Base-by-base conservation (phyloP, 2,329 filamentous ascomycete genomes). In the Neopestalotiopsis rosae region DNA sequence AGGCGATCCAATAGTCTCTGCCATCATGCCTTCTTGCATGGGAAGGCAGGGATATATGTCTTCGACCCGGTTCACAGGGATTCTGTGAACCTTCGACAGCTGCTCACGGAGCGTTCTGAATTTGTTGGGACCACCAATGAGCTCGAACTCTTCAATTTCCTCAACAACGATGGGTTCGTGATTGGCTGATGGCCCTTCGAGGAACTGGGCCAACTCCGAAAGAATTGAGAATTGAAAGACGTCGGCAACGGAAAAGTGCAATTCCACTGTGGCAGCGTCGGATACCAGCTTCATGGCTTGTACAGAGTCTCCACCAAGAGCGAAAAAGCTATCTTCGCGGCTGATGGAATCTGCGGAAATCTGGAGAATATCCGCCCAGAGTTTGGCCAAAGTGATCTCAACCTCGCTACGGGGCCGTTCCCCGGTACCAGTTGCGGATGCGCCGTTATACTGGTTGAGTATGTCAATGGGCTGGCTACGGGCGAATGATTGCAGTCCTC, bases 1-100 rank as follows among this genome's bases (percentile, higher is more conserved):
- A 12, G 61, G 66, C 2, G 61, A 59, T 5, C 52, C 34, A 20
- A 65, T 68, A 24, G 42, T 62, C 14, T 52, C 59, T 17, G 66
- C 66, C 45, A 68, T 64, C 34, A 68, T 52, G n/a, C 67, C 67
- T 49, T 65, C 67, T 40, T 67, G 66, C 30, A 59, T 49, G 7
- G 66, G 57, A 13, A 58, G 61, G n/a, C 66, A 67, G 20, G 66
- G 66, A 24, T 62, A 63, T 17, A 67, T 52, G 34, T 67, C 59
- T 40, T 67, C 58, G 59, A 67, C 61, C 13, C 66, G 59, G 28
- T 65, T 42, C 10, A 67, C 59, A 24, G 68, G 28, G 2, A 69
- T 52, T 4, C 40, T 45, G n/a, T 67, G 52, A 14, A 30, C 14
- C 40, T 62, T 67, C 12, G 59, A 62, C 17, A 67, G 66, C 9